Conservation (phyloP, 2,329 filamentous ascomycete species). For the Plenodomus tracheiphilus region DNA sequence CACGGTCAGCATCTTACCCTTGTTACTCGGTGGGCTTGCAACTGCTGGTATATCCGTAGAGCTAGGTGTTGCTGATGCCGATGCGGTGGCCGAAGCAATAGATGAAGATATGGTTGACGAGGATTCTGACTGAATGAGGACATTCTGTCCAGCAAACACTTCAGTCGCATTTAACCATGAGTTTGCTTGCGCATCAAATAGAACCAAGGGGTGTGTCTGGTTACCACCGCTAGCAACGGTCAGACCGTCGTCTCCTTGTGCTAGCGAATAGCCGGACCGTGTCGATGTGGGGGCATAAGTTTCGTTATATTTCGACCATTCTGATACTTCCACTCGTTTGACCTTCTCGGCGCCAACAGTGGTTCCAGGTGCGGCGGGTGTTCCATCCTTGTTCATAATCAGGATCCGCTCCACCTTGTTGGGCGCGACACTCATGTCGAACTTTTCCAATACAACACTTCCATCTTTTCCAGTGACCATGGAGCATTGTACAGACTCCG, state of each 20-base stretch:
- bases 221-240: slow-evolving; percentile 78
- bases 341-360: slow-evolving; percentile 48
- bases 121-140: slow-evolving; percentile 26
- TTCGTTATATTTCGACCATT: slow-evolving; percentile 80
- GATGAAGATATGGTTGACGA: slow-evolving; percentile 42
- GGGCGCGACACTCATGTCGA: slow-evolving; percentile 73
- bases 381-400: slow-evolving; percentile 64
- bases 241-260: slow-evolving; percentile 66
- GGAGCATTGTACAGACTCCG: slow-evolving; percentile 62
- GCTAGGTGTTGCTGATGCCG: slow-evolving; percentile 26
- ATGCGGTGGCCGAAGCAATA: slow-evolving; percentile 21
- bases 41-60: slow-evolving; percentile 39
- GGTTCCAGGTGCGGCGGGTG: slow-evolving; percentile 52
- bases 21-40: slow-evolving; percentile 38
- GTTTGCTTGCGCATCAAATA: slow-evolving; percentile 78
- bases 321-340: slow-evolving; percentile 60
- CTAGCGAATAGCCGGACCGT: slow-evolving; percentile 72
- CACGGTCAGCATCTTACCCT: slow-evolving; percentile 61
- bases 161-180: slow-evolving; percentile 74
- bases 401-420: slow-evolving; percentile 74
- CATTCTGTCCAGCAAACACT: slow-evolving; percentile 58
- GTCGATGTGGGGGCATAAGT: slow-evolving; percentile 68
- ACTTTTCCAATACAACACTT: slow-evolving; percentile 77
- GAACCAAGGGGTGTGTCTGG: slow-evolving; percentile 65
- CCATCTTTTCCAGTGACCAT: slow-evolving; percentile 73